phyloP scores from a whole-genome alignment of 441 rosid genomes.

The Erysimum pusillum region DNA sequence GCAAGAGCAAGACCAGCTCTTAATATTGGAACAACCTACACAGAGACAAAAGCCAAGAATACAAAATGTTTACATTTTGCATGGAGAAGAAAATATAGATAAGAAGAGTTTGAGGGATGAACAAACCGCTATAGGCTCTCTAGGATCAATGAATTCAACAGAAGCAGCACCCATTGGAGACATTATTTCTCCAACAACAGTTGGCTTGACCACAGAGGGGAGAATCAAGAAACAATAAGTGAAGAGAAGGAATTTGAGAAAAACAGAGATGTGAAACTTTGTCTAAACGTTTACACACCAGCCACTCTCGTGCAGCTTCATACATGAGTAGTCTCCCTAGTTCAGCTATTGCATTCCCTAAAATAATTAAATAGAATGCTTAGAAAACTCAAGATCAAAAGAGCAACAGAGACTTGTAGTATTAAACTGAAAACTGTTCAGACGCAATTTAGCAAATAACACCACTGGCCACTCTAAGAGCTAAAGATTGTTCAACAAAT shows the following conservation, averaged over 20 bases:
- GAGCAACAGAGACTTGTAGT: constrained; percentile 8
- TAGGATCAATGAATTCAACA: constrained; percentile 92
- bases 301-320: constrained; percentile 94
- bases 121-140: constrained; percentile 89
- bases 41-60: constrained; percentile 27
- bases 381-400: background rate
- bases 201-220: constrained; percentile 61
- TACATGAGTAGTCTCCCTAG: constrained; percentile 86
- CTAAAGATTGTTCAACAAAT: constrained; percentile 4
- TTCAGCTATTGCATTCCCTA: constrained; percentile 91
- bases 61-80: background rate
- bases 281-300: constrained; percentile 57
- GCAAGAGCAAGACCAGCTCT: constrained; percentile 98
- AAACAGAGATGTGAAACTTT: constrained; percentile 4
- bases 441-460: background rate
- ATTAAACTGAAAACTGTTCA: background rate
- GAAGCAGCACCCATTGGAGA: constrained; percentile 90
- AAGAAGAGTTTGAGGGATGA: background rate
- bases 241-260: background rate
- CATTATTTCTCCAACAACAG: constrained; percentile 85
- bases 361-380: background rate
- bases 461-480: background rate
- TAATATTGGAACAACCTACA: constrained; percentile 86
- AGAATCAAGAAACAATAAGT: constrained; percentile 32
- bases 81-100: background rate